Evolutionary conservation across 495 filamentous ascomycete species (phyloP), one percentile per base, ranked within the genome.

Genomic region (Acidiella bohemica): DNA sequence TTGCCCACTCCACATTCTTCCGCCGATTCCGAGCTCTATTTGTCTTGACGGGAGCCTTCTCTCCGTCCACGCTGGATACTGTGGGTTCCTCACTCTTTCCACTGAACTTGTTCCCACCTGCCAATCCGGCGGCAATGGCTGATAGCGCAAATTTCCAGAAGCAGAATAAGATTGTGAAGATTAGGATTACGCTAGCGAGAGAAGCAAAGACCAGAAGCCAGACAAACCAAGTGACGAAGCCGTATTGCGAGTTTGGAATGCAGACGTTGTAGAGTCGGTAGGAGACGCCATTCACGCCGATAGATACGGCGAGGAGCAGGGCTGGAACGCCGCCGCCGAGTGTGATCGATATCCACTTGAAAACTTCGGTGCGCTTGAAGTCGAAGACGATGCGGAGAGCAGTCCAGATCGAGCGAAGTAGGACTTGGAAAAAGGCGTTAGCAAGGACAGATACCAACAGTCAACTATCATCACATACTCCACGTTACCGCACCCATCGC

Each of bases 331-430:
- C 31, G n/a, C 39, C 41, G 23, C 58, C 58, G 36, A 49, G 36
- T 16, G 44, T 13, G 23, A 58, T 50, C 20, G 44, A 43, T 33
- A 45, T 41, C 41, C 44, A 59, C 21, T 51, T 46, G 52, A 52
- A 63, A 16, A 14, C 16, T 10, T 39, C 9, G 19, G 54, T 55
- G 20, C 47, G 58, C 19, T 55, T 43, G 9, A 45, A 18, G 47
- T 61, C 57, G 59, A 59, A 61, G 51, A 57, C 54, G 30, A 63
- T 53, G 28, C 57, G 52, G n/a, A 61, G 46, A 31, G 61, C 57
- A 6, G 59, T 55, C 56, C 54, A 61, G 16, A 60, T 35, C 28
- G 50, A 50, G 39, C 58, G 58, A 30, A 59, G 47, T 30, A 61
- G 53, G 30, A 59, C 59, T 57, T 26, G 28, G 10, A 10, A 42